A percentile compares a stretch with the other conserved stretches of the same genome.
These are phyloP conservation scores for Straminergon stramineum DNA, from an alignment of 225 moss, liverwort and hornwort genomes.

Conservation along the genomic window DNA sequence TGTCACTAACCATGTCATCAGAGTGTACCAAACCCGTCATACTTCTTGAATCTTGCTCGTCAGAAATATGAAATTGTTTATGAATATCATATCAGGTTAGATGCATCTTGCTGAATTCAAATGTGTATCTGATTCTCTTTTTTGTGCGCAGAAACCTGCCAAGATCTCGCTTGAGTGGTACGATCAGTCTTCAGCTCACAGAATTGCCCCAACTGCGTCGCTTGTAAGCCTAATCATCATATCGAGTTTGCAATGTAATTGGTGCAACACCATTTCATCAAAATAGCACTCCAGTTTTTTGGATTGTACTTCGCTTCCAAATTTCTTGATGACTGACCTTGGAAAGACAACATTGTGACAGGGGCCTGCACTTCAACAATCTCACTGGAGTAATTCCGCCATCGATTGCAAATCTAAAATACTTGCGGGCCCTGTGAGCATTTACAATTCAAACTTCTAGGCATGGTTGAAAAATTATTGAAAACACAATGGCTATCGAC, in stretches of 20 bases:
- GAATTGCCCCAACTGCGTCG: slow-evolving; percentile 28
- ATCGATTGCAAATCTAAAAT: slow-evolving; percentile 8
- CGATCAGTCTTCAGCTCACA: slow-evolving; percentile 14
- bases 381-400: slow-evolving; percentile 35
- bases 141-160: slow-evolving; percentile 20
- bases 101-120: background rate
- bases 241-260: background rate
- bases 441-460: background rate
- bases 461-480: background rate
- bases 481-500: background rate
- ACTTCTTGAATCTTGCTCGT: background rate
- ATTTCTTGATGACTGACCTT: background rate
- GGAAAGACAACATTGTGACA: slow-evolving; percentile 2
- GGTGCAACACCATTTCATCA: background rate
- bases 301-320: background rate
- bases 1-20: slow-evolving; percentile 20
- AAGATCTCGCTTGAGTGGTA: slow-evolving; percentile 21
- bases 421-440: slow-evolving; percentile 36
- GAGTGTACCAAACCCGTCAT: slow-evolving; percentile 4
- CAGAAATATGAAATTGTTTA: background rate
- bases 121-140: background rate
- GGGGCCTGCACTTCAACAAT: slow-evolving; percentile 46
- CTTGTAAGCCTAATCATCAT: slow-evolving; percentile 16
- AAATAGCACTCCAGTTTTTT: background rate
- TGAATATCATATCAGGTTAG: background rate